Percentiles rank a stretch among this genome's conserved stretches.
Evolutionary conservation across 306 rosid species (phyloP).

Genomic region (Corylus avellana): DNA sequence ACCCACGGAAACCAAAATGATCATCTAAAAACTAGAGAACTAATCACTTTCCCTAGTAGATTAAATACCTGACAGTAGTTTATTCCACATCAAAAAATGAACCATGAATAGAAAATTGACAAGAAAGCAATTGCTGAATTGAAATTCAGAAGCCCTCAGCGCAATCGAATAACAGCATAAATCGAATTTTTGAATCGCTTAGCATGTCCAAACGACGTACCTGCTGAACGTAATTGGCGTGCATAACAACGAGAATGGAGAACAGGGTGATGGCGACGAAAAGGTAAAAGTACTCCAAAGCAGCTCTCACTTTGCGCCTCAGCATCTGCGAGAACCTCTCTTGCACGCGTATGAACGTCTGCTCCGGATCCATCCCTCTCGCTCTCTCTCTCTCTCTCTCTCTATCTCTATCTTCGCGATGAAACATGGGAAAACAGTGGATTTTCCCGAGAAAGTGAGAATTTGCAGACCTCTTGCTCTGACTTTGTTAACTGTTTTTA

Average conservation of each 20-base stretch:
- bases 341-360: conserved; percentile 90
- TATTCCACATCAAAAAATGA: neutral
- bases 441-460: conserved; percentile 37
- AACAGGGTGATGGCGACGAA: conserved; percentile 79
- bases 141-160: conserved; percentile 38
- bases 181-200: conserved; percentile 6
- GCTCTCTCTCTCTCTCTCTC: neutral
- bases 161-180: neutral
- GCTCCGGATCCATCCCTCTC: conserved; percentile 88
- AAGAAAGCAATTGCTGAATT: neutral
- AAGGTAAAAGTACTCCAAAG: conserved; percentile 79
- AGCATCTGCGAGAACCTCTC: too few relatives aligned
- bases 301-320: conserved; percentile 83
- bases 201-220: conserved; percentile 27
- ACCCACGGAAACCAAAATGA: neutral
- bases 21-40: neutral
- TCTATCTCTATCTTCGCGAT: neutral
- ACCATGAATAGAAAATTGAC: neutral
- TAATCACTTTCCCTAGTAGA: neutral
- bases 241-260: conserved; percentile 97
- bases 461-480: neutral
- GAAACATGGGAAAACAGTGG: neutral
- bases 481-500: neutral
- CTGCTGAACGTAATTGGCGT: conserved; percentile 99
- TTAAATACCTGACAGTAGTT: neutral